These are phyloP conservation scores for Phytophthora constricta DNA, from an alignment of 352 stramenopile genomes.

Conservation along the genomic window DNA sequence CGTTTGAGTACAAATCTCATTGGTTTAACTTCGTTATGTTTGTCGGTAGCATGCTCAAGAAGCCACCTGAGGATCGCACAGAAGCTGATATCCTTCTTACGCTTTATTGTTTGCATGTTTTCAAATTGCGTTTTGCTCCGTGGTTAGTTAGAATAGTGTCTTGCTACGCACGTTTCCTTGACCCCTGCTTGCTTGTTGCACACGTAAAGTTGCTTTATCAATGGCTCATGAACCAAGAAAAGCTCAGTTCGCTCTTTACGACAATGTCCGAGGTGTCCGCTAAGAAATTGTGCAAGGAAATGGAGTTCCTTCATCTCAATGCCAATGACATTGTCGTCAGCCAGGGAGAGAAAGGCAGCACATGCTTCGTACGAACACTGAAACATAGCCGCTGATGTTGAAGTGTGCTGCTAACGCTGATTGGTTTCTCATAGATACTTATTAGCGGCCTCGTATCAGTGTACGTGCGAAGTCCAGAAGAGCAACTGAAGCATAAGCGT, in stretches of 20 bases:
- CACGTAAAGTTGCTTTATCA: slow-evolving; percentile 76
- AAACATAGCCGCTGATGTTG: not conserved
- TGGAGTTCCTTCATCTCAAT: slow-evolving; percentile 82
- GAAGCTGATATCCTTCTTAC: slow-evolving; percentile 68
- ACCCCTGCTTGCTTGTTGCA: slow-evolving; percentile 9
- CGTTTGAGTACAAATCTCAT: too few relatives aligned
- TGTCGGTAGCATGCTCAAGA: slow-evolving; percentile 60
- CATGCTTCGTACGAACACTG: slow-evolving; percentile 69
- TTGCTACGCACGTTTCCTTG: slow-evolving; percentile 7
- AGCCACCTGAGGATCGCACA: slow-evolving; percentile 64
- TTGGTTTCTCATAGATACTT: slow-evolving; percentile 57
- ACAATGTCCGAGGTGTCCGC: slow-evolving; percentile 86
- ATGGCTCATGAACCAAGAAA: slow-evolving; percentile 90
- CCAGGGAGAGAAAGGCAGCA: slow-evolving; percentile 86
- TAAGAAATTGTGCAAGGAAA: slow-evolving; percentile 88
- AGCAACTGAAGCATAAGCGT: slow-evolving; percentile 71
- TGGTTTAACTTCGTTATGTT: not conserved
- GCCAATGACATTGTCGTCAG: slow-evolving; percentile 79
- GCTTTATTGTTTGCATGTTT: not conserved
- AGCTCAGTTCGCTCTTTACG: slow-evolving; percentile 86
- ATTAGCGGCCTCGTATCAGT: slow-evolving; percentile 81
- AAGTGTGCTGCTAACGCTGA: not conserved
- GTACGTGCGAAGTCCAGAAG: slow-evolving; percentile 70
- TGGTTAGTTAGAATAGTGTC: not conserved
- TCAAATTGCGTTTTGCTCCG: not conserved